Evolutionary conservation across 2,329 filamentous ascomycete genomes (phyloP).

Genomic region (Diaporthe australafricana): DNA sequence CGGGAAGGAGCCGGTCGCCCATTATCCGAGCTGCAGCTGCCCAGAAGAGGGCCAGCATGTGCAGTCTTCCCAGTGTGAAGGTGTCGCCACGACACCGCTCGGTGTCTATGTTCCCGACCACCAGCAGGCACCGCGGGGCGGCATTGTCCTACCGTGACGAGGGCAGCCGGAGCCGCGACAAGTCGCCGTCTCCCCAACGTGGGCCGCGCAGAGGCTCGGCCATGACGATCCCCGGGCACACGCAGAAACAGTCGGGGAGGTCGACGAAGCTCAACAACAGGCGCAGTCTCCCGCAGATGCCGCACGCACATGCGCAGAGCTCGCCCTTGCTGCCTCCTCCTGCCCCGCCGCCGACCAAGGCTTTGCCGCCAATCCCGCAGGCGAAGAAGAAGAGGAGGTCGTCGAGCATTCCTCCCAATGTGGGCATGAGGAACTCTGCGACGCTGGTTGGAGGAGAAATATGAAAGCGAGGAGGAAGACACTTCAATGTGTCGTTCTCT

Average conservation of each 20-base stretch:
- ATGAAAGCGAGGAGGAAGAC: neutral
- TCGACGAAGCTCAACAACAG: constrained; percentile 45
- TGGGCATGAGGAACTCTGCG: constrained; percentile 23
- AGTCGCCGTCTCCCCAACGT: neutral
- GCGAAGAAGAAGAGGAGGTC: constrained; percentile 39
- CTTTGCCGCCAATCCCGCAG: constrained; percentile 64
- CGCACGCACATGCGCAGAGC: constrained; percentile 3
- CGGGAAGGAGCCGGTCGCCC: constrained; percentile 37
- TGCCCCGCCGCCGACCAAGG: constrained; percentile 65
- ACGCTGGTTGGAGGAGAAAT: constrained; percentile 3
- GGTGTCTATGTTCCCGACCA: constrained; percentile 28
- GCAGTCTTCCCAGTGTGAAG: constrained; percentile 36
- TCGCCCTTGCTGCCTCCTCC: constrained; percentile 63
- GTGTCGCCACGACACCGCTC: constrained; percentile 28
- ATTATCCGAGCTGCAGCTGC: constrained; percentile 36
- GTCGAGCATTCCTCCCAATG: constrained; percentile 28
- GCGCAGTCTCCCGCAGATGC: constrained; percentile 61
- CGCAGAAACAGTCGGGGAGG: constrained; percentile 4
- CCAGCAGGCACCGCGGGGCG: constrained; percentile 3
- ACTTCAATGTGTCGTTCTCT: neutral
- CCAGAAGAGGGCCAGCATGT: constrained; percentile 40
- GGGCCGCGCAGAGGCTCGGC: constrained; percentile 35
- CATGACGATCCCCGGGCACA: constrained; percentile 35
- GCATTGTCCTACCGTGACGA: constrained; percentile 5
- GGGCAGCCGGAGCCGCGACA: neutral